These are phyloP conservation scores for Cenchrus purpureus DNA, from an alignment of 176 grass and related monocot genomes.

Conservation along the genomic window DNA sequence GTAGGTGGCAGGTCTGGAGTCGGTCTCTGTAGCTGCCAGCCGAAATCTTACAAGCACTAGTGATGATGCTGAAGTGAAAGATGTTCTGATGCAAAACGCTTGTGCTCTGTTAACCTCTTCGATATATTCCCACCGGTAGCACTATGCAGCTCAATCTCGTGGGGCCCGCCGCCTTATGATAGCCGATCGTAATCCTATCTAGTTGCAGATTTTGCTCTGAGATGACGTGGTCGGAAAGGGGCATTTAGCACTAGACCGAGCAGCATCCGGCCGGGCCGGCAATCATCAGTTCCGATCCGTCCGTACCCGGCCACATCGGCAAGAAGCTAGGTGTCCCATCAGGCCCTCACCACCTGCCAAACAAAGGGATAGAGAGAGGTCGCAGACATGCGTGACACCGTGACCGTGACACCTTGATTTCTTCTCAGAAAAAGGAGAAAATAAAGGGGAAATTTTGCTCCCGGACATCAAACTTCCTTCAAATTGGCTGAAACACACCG, in stretches of 20 bases:
- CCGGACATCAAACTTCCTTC: no score
- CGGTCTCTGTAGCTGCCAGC: no score
- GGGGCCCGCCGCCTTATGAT: not conserved
- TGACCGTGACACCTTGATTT: conserved; percentile 33
- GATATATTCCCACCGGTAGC: not conserved
- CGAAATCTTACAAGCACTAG: no score
- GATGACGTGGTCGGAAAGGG: not conserved
- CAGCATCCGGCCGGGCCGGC: not conserved
- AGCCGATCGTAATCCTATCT: not conserved
- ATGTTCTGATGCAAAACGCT: not conserved
- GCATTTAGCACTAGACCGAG: not conserved
- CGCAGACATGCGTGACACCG: not conserved
- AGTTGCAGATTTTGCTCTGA: not conserved
- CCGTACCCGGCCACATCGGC: not conserved
- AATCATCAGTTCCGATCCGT: not conserved
- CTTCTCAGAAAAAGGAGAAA: not conserved
- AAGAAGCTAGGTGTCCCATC: not conserved
- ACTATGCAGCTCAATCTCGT: not conserved
- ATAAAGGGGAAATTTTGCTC: not conserved
- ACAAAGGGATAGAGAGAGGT: not conserved
- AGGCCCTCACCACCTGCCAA: conserved; percentile 9
- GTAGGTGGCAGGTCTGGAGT: no score
- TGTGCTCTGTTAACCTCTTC: not conserved
- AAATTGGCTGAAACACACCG: no score
- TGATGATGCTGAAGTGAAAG: not conserved